Conservation (phyloP, 2,329 filamentous ascomycete species). For the Stagonosporopsis rhizophila region DNA sequence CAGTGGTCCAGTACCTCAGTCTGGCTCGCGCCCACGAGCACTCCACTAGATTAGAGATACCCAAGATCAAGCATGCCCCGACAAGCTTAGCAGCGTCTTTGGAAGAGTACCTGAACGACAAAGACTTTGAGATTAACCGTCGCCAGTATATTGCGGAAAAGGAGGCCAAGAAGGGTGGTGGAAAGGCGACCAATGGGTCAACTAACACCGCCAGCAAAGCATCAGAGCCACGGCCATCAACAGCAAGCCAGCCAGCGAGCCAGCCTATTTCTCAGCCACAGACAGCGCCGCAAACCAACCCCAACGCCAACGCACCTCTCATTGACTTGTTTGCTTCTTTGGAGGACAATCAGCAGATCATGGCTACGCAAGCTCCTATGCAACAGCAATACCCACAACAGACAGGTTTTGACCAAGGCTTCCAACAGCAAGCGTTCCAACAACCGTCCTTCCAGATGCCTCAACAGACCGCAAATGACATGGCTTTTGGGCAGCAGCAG, state of each 20-base stretch:
- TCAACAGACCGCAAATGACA: slow-evolving; percentile 50
- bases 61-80: slow-evolving; percentile 95
- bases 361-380: slow-evolving; percentile 43
- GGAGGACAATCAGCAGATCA: slow-evolving; percentile 47
- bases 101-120: slow-evolving; percentile 92
- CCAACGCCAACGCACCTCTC: slow-evolving; percentile 35
- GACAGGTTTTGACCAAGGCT: slow-evolving; percentile 35
- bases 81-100: slow-evolving; percentile 88
- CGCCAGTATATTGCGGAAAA: slow-evolving; percentile 90
- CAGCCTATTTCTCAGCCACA: slow-evolving; percentile 30
- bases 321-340: slow-evolving; percentile 46
- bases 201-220: slow-evolving; percentile 44
- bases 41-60: slow-evolving; percentile 90
- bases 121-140: slow-evolving; percentile 92
- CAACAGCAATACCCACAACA: slow-evolving; percentile 46
- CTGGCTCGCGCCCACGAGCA: slow-evolving; percentile 89
- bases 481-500: slow-evolving; percentile 41
- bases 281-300: slow-evolving; percentile 21
- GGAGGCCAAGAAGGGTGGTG: slow-evolving; percentile 68
- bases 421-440: slow-evolving; percentile 24
- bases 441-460: slow-evolving; percentile 42
- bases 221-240: slow-evolving; percentile 41
- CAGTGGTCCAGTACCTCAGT: slow-evolving; percentile 87
- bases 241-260: slow-evolving; percentile 38
- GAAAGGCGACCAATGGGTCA: slow-evolving; percentile 47